phyloP scores from a whole-genome alignment of 2,329 filamentous ascomycete genomes.

The Arthrinium phaeospermum region DNA sequence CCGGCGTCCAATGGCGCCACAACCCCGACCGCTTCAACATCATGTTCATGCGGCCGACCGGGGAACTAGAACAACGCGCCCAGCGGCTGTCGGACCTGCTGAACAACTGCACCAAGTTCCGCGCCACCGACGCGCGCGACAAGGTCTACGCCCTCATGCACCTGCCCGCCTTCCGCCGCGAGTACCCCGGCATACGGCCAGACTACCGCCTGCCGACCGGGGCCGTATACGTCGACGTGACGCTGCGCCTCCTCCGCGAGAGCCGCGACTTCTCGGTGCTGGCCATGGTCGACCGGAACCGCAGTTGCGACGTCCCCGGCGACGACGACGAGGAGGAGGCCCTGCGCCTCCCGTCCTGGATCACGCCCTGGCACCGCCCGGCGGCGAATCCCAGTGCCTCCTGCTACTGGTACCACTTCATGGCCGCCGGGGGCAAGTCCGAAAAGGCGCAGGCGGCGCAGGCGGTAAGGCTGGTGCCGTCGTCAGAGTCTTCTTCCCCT shows the following conservation, averaged over 20 bases:
- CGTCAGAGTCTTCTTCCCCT: neutral
- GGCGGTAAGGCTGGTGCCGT: neutral
- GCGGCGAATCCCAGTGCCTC: neutral
- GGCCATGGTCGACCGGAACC: neutral
- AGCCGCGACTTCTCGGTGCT: neutral
- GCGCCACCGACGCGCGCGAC: constrained; percentile 19
- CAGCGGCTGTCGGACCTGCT: neutral
- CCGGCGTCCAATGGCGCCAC: neutral
- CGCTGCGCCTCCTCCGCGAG: neutral
- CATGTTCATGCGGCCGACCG: neutral
- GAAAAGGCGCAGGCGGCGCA: neutral
- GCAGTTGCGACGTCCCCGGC: too few species aligned
- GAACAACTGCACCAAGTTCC: neutral
- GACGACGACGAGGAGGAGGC: too few species aligned
- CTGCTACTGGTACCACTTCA: neutral
- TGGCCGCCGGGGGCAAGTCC: neutral
- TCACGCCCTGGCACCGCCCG: neutral
- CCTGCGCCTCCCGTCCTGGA: neutral
- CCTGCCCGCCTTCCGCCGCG: constrained; percentile 18
- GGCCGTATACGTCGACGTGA: neutral
- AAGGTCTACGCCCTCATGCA: constrained; percentile 22
- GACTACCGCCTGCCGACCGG: constrained; percentile 7
- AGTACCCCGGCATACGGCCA: neutral
- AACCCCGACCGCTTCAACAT: neutral
- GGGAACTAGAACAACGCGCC: neutral